Percentiles rank a stretch among this genome's conserved stretches.
phyloP scores from a whole-genome alignment of 2,329 filamentous ascomycete genomes.

The Bipolaris bicolor region DNA sequence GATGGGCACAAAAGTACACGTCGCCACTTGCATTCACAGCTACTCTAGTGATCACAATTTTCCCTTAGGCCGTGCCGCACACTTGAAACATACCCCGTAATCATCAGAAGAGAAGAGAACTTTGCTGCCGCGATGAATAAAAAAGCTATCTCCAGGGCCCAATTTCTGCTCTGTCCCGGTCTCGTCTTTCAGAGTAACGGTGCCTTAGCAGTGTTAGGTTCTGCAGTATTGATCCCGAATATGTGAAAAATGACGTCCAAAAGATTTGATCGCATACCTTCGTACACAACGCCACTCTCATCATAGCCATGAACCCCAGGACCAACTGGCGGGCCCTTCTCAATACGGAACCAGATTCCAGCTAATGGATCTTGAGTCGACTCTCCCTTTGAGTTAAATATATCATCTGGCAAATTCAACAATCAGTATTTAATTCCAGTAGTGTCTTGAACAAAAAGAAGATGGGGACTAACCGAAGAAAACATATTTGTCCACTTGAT shows the following conservation, averaged over 20 bases:
- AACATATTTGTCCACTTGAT: background rate
- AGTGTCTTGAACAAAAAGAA: background rate
- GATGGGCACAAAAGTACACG: background rate
- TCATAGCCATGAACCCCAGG: background rate
- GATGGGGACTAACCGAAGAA: background rate
- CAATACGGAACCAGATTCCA: background rate
- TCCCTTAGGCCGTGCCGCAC: background rate
- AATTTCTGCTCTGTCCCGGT: background rate
- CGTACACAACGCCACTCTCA: background rate
- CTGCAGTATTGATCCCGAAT: background rate
- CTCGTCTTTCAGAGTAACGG: background rate
- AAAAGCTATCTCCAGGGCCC: background rate
- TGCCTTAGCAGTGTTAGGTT: background rate
- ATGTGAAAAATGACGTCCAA: background rate
- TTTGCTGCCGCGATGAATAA: background rate
- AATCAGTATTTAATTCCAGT: background rate
- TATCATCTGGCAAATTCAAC: background rate
- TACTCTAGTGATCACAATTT: background rate
- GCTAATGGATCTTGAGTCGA: background rate
- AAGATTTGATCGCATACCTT: background rate
- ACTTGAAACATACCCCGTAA: constrained; percentile 1
- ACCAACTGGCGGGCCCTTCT: background rate
- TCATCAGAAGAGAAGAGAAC: background rate
- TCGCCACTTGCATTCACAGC: background rate
- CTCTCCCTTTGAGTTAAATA: background rate